Conservation (phyloP, 495 filamentous ascomycete species). For the Evansstolkia leycettana region DNA sequence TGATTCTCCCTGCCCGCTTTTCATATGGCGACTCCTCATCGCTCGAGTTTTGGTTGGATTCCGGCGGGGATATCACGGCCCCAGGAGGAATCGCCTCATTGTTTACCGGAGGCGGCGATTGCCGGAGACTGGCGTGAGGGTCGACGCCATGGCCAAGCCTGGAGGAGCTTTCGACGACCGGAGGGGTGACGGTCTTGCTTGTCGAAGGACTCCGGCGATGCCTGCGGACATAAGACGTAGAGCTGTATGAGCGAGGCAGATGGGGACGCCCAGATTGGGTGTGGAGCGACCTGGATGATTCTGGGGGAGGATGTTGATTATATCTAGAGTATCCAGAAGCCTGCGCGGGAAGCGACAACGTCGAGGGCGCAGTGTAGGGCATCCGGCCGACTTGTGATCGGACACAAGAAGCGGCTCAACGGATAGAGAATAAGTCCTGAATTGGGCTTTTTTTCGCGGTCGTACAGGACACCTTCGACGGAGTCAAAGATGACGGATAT, state of each 20-base stretch:
- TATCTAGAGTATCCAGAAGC: slow-evolving; percentile 50
- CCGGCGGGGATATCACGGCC: slow-evolving; percentile 77
- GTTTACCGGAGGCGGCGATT: slow-evolving; percentile 67
- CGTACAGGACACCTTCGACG: too few species aligned
- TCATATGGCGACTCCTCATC: slow-evolving; percentile 61
- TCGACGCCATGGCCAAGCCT: slow-evolving; percentile 37
- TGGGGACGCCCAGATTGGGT: slow-evolving; percentile 33
- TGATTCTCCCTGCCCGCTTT: slow-evolving; percentile 45
- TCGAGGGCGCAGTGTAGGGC: slow-evolving; percentile 88
- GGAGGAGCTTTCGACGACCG: slow-evolving; percentile 27
- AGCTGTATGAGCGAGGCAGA: slow-evolving; percentile 64
- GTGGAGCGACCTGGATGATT: slow-evolving; percentile 24
- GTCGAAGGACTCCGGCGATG: slow-evolving; percentile 53
- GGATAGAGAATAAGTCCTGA: background rate
- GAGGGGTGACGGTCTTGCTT: slow-evolving; percentile 21
- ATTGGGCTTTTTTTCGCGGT: too few species aligned
- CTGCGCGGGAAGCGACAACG: slow-evolving; percentile 64
- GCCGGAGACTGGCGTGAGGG: slow-evolving; percentile 48
- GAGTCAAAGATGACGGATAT: slow-evolving; percentile 2
- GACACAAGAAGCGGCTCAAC: slow-evolving; percentile 18
- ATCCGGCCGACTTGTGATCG: slow-evolving; percentile 47
- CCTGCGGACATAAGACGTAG: slow-evolving; percentile 59
- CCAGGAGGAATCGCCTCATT: slow-evolving; percentile 62
- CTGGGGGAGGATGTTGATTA: slow-evolving; percentile 38
- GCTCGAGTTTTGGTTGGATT: slow-evolving; percentile 62